phyloP scores from a whole-genome alignment of 768 basidiomycete species.

The Podaxis sp. region DNA sequence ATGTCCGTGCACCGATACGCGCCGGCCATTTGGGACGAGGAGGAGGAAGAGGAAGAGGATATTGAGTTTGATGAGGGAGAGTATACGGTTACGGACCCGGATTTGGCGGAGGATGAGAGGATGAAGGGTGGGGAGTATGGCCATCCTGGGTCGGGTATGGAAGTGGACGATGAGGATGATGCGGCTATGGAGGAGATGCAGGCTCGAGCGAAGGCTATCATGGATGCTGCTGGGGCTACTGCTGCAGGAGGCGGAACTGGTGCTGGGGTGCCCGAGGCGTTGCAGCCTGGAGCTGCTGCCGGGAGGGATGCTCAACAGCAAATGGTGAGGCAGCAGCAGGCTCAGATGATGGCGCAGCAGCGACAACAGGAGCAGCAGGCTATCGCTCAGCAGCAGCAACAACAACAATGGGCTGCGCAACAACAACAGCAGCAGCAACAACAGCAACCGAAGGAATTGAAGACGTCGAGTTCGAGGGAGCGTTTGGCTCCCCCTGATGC shows the following conservation, averaged over 20 bases:
- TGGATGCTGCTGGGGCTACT: not conserved
- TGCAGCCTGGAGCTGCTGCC: constrained; percentile 32
- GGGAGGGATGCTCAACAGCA: constrained; percentile 27
- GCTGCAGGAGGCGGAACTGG: not conserved
- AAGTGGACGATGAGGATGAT: constrained; percentile 81
- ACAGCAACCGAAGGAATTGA: constrained; percentile 35
- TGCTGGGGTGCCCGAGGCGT: constrained; percentile 28
- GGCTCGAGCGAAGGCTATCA: constrained; percentile 13
- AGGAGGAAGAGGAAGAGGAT: constrained; percentile 66
- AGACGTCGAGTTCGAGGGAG: constrained; percentile 47
- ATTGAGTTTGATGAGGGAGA: constrained; percentile 67
- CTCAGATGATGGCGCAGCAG: constrained; percentile 12
- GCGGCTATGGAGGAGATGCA: constrained; percentile 33
- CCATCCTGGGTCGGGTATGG: not conserved
- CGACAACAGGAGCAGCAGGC: constrained; percentile 30
- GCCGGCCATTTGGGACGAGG: constrained; percentile 81
- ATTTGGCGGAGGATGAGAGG: constrained; percentile 46
- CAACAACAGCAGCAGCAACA: constrained; percentile 28
- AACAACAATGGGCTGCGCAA: constrained; percentile 27
- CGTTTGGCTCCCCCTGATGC: constrained; percentile 28
- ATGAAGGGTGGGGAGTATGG: not conserved
- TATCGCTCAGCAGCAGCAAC: constrained; percentile 29
- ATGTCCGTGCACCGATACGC: constrained; percentile 73
- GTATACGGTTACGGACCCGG: constrained; percentile 68
- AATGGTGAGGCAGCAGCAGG: constrained; percentile 30